Percentiles rank a stretch among this genome's conserved stretches.
phyloP scores from a whole-genome alignment of 2,329 filamentous ascomycete genomes.

The Remersonia thermophila region DNA sequence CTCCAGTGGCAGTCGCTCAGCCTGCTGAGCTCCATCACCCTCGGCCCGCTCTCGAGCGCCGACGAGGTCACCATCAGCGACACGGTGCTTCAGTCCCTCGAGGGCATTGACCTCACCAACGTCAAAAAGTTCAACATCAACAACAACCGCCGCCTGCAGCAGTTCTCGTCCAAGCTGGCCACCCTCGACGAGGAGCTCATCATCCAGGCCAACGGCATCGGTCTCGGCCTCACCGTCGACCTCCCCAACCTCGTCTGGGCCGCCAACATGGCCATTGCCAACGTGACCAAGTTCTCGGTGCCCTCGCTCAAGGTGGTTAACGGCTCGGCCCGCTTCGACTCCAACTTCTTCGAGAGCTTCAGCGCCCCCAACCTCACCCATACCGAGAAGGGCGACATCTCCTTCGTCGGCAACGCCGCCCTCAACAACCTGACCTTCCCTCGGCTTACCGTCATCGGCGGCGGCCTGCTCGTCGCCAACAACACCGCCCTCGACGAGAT shows the following conservation, averaged over 20 bases:
- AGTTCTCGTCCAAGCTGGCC: conserved; percentile 63
- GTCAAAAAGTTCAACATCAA: conserved; percentile 66
- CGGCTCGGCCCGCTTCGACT: conserved; percentile 73
- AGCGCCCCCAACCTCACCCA: conserved; percentile 57
- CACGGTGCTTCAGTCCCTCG: conserved; percentile 66
- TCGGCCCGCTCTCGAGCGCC: conserved; percentile 50
- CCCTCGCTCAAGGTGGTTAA: conserved; percentile 63
- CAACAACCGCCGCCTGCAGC: conserved; percentile 75
- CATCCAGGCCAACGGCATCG: conserved; percentile 60
- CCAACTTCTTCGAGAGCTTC: conserved; percentile 56
- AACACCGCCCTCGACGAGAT: conserved; percentile 64
- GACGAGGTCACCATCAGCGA: conserved; percentile 65
- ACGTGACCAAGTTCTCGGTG: conserved; percentile 60
- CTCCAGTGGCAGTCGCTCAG: conserved; percentile 66
- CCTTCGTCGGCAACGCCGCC: conserved; percentile 49
- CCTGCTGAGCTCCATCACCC: conserved; percentile 36
- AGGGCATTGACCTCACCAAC: conserved; percentile 68
- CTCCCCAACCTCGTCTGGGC: conserved; percentile 71
- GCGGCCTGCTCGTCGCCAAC: conserved; percentile 78
- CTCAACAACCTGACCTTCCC: conserved; percentile 68
- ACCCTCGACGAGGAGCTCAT: conserved; percentile 60
- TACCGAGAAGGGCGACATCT: conserved; percentile 46
- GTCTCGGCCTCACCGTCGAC: conserved; percentile 52
- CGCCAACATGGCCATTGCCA: conserved; percentile 70
- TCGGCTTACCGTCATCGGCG: conserved; percentile 53